These are phyloP conservation scores for Penicillium steckii DNA, from an alignment of 495 filamentous ascomycete genomes.

Conservation along the genomic window DNA sequence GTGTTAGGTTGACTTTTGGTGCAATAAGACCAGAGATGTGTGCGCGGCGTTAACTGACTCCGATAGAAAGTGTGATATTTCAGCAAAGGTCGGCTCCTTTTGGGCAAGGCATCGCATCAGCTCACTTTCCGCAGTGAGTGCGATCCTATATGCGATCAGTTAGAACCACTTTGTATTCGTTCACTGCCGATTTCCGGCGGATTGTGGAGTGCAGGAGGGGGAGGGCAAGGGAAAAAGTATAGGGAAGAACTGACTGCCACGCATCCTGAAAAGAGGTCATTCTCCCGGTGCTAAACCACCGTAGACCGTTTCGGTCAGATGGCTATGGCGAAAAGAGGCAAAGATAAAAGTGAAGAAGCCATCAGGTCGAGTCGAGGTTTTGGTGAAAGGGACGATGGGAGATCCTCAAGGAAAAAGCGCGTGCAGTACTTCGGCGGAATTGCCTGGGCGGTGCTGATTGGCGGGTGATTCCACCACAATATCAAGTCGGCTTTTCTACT, in stretches of 20 bases:
- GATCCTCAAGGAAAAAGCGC: constrained; percentile 13
- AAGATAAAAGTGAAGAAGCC: constrained; percentile 40
- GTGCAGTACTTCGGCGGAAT: constrained; percentile 19
- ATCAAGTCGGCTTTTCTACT: not conserved
- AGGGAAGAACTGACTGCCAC: constrained; percentile 47
- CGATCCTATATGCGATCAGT: constrained; percentile 31
- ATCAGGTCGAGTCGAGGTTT: constrained; percentile 32
- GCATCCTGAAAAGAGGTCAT: constrained; percentile 52
- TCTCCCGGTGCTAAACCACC: constrained; percentile 37
- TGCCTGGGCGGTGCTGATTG: not conserved
- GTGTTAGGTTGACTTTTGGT: not conserved
- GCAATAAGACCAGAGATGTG: no score
- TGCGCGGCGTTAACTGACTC: constrained; percentile 46
- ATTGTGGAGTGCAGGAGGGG: not conserved
- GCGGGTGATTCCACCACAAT: not conserved
- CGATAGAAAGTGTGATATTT: constrained; percentile 55
- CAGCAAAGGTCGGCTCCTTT: constrained; percentile 54
- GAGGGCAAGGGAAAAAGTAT: constrained; percentile 1
- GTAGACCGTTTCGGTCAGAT: constrained; percentile 56
- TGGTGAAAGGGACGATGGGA: constrained; percentile 5
- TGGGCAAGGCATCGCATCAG: constrained; percentile 49
- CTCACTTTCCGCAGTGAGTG: constrained; percentile 47
- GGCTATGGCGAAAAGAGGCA: constrained; percentile 44
- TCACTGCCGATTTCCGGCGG: not conserved
- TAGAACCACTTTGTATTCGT: constrained; percentile 14